A percentile compares a stretch with the other conserved stretches of the same genome.
phyloP scores from a whole-genome alignment of 176 grass and related monocot species.

The Zoysia japonica region DNA sequence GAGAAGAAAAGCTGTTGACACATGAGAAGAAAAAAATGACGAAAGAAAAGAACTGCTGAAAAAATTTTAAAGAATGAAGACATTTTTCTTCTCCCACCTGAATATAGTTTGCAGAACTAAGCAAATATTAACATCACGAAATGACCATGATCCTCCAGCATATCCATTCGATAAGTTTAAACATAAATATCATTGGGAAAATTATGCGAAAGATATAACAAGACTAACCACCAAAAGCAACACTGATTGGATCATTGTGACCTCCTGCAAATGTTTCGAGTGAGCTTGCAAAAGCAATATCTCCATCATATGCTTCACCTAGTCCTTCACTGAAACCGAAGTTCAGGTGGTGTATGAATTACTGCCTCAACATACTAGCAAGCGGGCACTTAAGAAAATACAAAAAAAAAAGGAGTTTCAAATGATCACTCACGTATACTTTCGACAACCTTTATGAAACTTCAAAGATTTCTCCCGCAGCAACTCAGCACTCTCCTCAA shows the following conservation, averaged over 20 bases:
- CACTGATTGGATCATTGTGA: slow-evolving; percentile 93
- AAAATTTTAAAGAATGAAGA: neutral
- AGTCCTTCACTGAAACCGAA: slow-evolving; percentile 76
- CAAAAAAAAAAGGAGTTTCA: slow-evolving; percentile 1
- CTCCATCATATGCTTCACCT: slow-evolving; percentile 91
- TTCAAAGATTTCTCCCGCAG: slow-evolving; percentile 92
- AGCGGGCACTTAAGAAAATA: slow-evolving; percentile 21
- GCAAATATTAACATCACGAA: neutral
- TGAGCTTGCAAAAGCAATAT: slow-evolving; percentile 95
- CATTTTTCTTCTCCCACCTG: slow-evolving; percentile 6
- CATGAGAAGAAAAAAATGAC: slow-evolving; percentile 4
- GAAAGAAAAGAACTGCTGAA: neutral
- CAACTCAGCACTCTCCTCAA: slow-evolving; percentile 86
- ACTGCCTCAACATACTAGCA: neutral
- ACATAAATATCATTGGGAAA: slow-evolving; percentile 7
- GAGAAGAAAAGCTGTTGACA: slow-evolving; percentile 7
- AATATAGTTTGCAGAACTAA: slow-evolving; percentile 29
- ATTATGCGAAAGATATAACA: slow-evolving; percentile 32
- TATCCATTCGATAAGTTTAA: slow-evolving; percentile 7
- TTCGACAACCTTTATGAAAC: slow-evolving; percentile 97
- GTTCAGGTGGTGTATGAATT: slow-evolving; percentile 21
- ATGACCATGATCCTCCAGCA: slow-evolving; percentile 19
- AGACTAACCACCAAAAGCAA: slow-evolving; percentile 92
- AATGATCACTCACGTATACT: slow-evolving; percentile 87
- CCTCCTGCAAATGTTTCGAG: slow-evolving; percentile 98